Evolutionary conservation across 306 rosid genomes (phyloP).

Genomic region (Medicago lupulina): DNA sequence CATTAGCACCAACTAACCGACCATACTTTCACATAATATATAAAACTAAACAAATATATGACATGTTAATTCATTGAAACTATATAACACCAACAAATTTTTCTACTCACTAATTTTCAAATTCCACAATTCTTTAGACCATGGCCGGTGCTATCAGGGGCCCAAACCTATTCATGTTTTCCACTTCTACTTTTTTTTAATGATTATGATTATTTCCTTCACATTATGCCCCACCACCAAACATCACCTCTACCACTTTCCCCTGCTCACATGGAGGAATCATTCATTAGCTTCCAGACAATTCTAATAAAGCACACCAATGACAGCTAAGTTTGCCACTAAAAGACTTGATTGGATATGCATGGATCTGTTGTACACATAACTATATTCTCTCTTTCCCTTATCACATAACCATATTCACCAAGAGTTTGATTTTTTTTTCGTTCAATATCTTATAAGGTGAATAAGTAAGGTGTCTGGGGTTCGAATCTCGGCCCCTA

Average conservation of each 20-base stretch:
- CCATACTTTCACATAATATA: slow-evolving; percentile 26
- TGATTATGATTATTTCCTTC: slow-evolving; percentile 52
- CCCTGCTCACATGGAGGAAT: slow-evolving; percentile 69
- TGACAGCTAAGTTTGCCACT: slow-evolving; percentile 65
- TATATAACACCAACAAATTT: slow-evolving; percentile 2
- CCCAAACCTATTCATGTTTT: slow-evolving; percentile 48
- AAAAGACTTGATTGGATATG: slow-evolving; percentile 46
- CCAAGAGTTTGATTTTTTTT: background rate
- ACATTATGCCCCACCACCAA: slow-evolving; percentile 60
- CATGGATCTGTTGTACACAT: slow-evolving; percentile 43
- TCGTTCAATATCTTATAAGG: too few relatives aligned
- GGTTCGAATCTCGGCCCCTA: too few relatives aligned
- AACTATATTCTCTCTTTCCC: slow-evolving; percentile 25
- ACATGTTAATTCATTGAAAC: slow-evolving; percentile 2
- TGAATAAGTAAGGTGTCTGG: too few relatives aligned
- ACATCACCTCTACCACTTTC: slow-evolving; percentile 40
- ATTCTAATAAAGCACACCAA: slow-evolving; percentile 57
- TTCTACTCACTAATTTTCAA: slow-evolving; percentile 45
- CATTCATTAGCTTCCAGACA: slow-evolving; percentile 80
- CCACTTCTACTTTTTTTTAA: slow-evolving; percentile 44
- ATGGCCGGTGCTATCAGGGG: slow-evolving; percentile 63
- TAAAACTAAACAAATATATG: slow-evolving; percentile 27
- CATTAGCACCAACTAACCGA: slow-evolving; percentile 34
- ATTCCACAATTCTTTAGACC: slow-evolving; percentile 28
- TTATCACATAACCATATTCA: slow-evolving; percentile 33